Evolutionary conservation across 2,329 filamentous ascomycete genomes (phyloP).

Genomic region (Penicillium sp.): DNA sequence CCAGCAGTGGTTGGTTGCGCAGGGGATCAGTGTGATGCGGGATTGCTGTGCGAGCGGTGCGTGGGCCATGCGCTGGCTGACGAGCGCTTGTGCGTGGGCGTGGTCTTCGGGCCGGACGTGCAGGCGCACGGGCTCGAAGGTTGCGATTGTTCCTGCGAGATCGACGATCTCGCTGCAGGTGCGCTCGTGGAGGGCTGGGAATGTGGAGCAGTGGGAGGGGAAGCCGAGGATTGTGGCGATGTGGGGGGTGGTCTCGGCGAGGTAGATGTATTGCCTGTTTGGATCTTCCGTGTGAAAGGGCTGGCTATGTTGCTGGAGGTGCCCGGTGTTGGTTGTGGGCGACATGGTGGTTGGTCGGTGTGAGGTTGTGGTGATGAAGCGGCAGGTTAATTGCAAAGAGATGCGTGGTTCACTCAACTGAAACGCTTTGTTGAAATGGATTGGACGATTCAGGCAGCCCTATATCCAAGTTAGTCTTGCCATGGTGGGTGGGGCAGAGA

Average conservation of each 20-base stretch:
- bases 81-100: slow-evolving; percentile 10
- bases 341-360: neutral
- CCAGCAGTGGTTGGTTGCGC: slow-evolving; percentile 29
- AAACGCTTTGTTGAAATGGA: no score
- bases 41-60: neutral
- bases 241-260: slow-evolving; percentile 25
- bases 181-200: slow-evolving; percentile 18
- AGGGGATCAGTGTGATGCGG: slow-evolving; percentile 19
- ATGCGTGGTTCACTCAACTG: no score
- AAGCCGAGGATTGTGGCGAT: slow-evolving; percentile 29
- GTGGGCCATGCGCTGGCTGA: slow-evolving; percentile 6
- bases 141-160: slow-evolving; percentile 28
- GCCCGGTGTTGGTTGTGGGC: neutral
- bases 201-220: slow-evolving; percentile 24
- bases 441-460: no score
- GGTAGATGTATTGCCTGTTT: slow-evolving; percentile 19
- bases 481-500: no score
- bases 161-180: slow-evolving; percentile 28
- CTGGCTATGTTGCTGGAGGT: slow-evolving; percentile 3
- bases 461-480: no score
- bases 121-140: slow-evolving; percentile 34
- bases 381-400: no score
- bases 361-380: no score
- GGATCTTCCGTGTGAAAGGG: slow-evolving; percentile 11
- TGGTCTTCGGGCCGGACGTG: slow-evolving; percentile 28